These are phyloP conservation scores for Eucalyptus tenuipes DNA, from an alignment of 345 rosid genomes.

Conservation along the genomic window DNA sequence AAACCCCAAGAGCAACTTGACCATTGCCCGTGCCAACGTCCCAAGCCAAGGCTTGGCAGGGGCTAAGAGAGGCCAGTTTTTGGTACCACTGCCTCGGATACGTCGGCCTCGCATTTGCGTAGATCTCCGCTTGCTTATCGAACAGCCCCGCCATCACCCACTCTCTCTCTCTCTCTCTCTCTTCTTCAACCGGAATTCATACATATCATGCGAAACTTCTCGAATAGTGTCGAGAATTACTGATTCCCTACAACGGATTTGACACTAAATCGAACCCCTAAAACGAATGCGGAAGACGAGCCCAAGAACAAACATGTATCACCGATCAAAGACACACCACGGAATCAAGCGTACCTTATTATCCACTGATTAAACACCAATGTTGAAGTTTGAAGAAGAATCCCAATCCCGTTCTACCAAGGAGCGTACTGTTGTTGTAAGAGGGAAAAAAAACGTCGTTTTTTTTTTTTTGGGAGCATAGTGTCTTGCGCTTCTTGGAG, in stretches of 20 bases:
- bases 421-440: too few relatives aligned
- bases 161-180: neutral
- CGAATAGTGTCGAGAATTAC: neutral
- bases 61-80: conserved; percentile 32
- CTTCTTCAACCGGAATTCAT: neutral
- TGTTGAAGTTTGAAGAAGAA: too few relatives aligned
- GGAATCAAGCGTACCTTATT: too few relatives aligned
- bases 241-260: too few relatives aligned
- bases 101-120: conserved; percentile 36
- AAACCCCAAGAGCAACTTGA: conserved; percentile 13
- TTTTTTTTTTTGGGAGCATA: too few relatives aligned
- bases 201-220: neutral
- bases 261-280: too few relatives aligned
- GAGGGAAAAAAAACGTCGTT: too few relatives aligned
- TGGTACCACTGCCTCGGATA: conserved; percentile 50
- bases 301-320: too few relatives aligned
- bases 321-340: too few relatives aligned
- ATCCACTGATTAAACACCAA: too few relatives aligned
- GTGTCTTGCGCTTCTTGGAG: too few relatives aligned
- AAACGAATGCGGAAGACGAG: too few relatives aligned
- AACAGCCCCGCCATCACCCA: conserved; percentile 39
- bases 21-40: conserved; percentile 66
- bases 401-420: accelerated
- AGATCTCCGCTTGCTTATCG: conserved; percentile 44
- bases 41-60: conserved; percentile 41